Base-by-base conservation (phyloP, 257 asterid species). In the Fraxinus excelsior region DNA sequence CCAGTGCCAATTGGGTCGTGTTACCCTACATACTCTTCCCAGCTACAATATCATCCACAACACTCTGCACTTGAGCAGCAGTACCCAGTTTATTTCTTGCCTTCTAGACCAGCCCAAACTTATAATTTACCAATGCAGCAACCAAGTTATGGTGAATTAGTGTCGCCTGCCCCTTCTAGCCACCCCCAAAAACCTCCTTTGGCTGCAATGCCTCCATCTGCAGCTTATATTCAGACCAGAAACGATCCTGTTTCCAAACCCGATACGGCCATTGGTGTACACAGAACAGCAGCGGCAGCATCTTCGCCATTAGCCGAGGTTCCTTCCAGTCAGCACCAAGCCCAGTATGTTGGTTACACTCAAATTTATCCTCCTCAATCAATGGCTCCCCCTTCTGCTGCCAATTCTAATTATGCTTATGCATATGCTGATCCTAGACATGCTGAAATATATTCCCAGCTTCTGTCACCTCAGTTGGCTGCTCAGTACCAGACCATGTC, bases 351-450 rank as follows among this genome's bases (percentile, higher is more conserved):
- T 6, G 96, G 97, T 19, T 89, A 68, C 83, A 84, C 96, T 73
- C 97, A 92, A 73, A 76, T 91, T 82, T 96, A 84, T 80, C 96
- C 96, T 0, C 86, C 97, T 53, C 97, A 92, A 70, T 84, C 95
- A 70, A 82, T 89, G 62, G 85, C 93, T 4, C 96, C 93, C 37
- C 42, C 94, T 51, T 84, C 96, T 11, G 94, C 85, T 25, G 78
- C 91, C 16, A 85, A 88, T 76, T 32, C 88, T 11, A 80, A 79
- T 72, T 91, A 93, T 79, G 75, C 85, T 9, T 92, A 92, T 73
- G 98, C 92, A 53, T 87, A 70, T 79, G 74, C 90, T 67, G 97
- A 94, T 81, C 94, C 97, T 18, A 2, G 85, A 23, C 93, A 81
- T 67, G 84, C 92, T 64, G 97, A 88, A 76, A 79, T 94, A 76